These are phyloP conservation scores for Astrephomene gubernaculifera DNA, from an alignment of 139 green algal genomes.

Conservation along the genomic window DNA sequence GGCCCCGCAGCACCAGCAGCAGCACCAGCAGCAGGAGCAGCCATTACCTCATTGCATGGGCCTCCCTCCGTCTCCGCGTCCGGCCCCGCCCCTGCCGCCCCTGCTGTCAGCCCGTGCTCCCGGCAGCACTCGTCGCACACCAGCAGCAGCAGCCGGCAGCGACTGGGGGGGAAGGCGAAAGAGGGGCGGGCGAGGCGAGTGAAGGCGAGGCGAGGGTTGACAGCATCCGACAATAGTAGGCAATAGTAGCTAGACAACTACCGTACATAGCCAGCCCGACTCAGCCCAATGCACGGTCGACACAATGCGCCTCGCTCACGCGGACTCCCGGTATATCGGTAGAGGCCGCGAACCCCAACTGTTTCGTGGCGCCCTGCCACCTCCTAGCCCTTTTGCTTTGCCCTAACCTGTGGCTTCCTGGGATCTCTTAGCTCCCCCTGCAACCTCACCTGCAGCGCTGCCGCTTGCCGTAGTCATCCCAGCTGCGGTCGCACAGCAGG, in stretches of 20 bases:
- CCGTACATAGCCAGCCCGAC: too few species aligned
- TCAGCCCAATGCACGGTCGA: too few species aligned
- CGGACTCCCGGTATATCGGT: too few species aligned
- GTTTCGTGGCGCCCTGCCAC: too few species aligned
- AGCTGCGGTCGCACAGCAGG: conserved; percentile 58
- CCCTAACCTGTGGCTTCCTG: too few species aligned
- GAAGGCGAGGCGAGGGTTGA: neutral
- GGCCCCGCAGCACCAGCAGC: neutral
- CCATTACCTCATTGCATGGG: too few species aligned
- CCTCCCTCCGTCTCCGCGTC: neutral
- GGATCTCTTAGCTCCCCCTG: too few species aligned
- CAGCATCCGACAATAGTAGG: too few species aligned
- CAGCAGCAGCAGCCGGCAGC: conserved; percentile 57
- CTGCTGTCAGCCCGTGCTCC: neutral
- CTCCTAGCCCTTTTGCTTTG: too few species aligned
- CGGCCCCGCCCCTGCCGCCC: neutral
- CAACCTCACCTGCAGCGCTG: conserved; percentile 42
- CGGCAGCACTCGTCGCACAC: conserved; percentile 48
- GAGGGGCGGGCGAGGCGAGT: neutral
- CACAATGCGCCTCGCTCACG: too few species aligned
- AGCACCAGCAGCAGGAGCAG: neutral
- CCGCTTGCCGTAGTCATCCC: conserved; percentile 70
- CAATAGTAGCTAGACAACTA: too few species aligned
- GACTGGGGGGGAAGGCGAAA: neutral
- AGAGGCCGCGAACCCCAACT: too few species aligned